Evolutionary conservation across 2,329 filamentous ascomycete species (phyloP), one percentile per base, ranked within the genome.

Genomic region (Dendryphion nanum): DNA sequence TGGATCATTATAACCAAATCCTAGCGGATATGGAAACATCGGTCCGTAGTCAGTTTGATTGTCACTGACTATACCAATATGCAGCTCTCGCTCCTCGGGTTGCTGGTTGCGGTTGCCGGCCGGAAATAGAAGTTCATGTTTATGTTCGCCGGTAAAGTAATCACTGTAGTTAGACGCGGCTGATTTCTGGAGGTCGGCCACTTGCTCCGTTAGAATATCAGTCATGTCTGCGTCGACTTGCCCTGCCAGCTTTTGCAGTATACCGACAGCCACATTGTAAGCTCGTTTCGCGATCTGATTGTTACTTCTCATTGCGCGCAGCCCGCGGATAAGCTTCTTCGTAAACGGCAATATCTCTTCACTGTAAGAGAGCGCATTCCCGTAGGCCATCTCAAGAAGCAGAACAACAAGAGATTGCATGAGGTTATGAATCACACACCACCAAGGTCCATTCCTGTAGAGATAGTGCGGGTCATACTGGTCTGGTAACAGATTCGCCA

Each of bases 321-420:
- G 43, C 61, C 63, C 66, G 2, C 51, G 45, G 7, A 66, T 31
- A 3, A 64, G 50, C 35, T 63, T 66, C 26, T 58, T 59, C 16
- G 63, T 48, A 35, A 52, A 35, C 4, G 52, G 48, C 2, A 42
- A 30, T 2, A 64, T 37, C 2, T 51, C 44, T 12, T 55, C 38
- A 20, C 34, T 41, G 7, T 53, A n/a, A 26, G n/a, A 26, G 10
- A 26, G 10, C 10, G n/a, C 23, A 8, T 8, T 26, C 15, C 50
- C 38, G 32, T 59, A 55, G 2, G 60, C 59, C n/a, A 69, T 33
- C 40, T 67, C 66, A 6, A 64, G 50, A 33, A 68, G 50, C 10
- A 69, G 42, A 12, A 69, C 49, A 2, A 58, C 53, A 2, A 59
- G 48, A 2, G 64, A 59, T 44, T 70, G 66, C 52, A 68, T 64